Evolutionary conservation across 2,329 filamentous ascomycete genomes (phyloP), one percentile per base, ranked within the genome.

Genomic region (Xylariaceae sp.): DNA sequence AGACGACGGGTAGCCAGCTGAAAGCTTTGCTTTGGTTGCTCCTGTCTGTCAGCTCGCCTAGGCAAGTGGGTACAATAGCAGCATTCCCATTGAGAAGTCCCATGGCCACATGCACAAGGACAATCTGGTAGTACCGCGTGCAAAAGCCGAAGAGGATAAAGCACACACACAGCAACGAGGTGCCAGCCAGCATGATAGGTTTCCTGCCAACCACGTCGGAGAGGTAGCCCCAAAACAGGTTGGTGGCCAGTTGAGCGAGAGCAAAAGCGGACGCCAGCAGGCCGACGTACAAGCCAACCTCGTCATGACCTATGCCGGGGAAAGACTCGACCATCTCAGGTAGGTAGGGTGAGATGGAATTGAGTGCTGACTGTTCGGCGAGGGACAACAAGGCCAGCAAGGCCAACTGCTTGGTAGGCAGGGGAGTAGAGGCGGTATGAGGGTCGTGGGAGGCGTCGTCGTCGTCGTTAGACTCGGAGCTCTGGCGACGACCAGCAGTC

Each of bases 21-120:
- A 99, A 99, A 0, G 92, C 94, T 47, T 83, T 83, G 67, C 91
- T 94, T 78, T 99, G 94, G 71, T 99, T 99, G 59, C 88, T 94
- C 49, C 91, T 85, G 69, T 97, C 92, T 1, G 94, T 99, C 46
- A 99, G 88, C 72, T 99, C 94, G 33, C 94, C 94, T 42, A 99
- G 73, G 42, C 93, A 96, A 0, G 94, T 97, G 6, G 91, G 93
- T 11, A 99, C 92, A 10, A 97, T 87, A 4, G 91, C 93, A 24
- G 94, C 92, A 66, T 99, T 99, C 46, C 94, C 94, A 70, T 97
- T 99, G 45, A 96, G 84, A 47, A 96, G 70, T 3, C 94, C 94
- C 92, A 97, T 97, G 59, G 92, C 76, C 2, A 88, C 84, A 69
- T 99, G 94, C 1, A 96, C 90, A 13, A 91, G 59, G 11, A 97